Evolutionary conservation across 352 stramenopile species (phyloP), one percentile per base, ranked within the genome.

Genomic region (Phytophthora agathidicida): DNA sequence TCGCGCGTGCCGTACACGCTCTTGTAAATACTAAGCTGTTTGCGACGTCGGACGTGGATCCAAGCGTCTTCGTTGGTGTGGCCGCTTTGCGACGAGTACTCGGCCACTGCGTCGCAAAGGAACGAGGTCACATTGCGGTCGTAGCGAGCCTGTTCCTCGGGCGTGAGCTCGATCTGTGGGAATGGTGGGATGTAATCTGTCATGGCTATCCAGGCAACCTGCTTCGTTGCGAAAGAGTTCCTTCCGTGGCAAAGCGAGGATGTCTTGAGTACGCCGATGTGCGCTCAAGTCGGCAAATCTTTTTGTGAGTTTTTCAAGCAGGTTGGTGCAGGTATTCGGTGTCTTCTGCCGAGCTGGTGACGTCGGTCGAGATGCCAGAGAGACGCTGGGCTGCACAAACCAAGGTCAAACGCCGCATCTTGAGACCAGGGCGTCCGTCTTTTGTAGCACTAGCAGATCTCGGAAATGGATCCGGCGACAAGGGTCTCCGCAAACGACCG

Each of bases 1-100:
- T 84, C 61, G 6, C 55, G 55, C 13, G 73, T 70, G 39, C 60
- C 65, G 36, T 80, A 73, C 8, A 77, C 58, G 36, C 71, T 80
- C 37, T 78, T 78, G 65, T 73, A 83, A 55, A 83, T 71, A 54
- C 38, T 72, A 54, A 83, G 70, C 48, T 68, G 54, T 4, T 65
- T 45, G 32, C 67, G 66, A 36, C 60, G 51, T 6, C 71, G 65
- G 10, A 83, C 74, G 27, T 74, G 72, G 17, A 78, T 65, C 75
- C 71, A 85, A 11, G 64, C 60, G 27, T 70, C 49, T 52, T 75
- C 64, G 23, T 75, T 71, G n/a, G 50, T 75, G n/a, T 68, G 60
- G 5, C 58, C 37, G 5, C 38, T 47, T 16, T 77, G 60, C 22
- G 64, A 42, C 4, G 68, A 73, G 42, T 76, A 80, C 37, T 77